Percentiles rank a stretch among this genome's conserved stretches.
Evolutionary conservation across 805 yeast genomes (phyloP).

Genomic region (Scheffersomyces stipitis): DNA sequence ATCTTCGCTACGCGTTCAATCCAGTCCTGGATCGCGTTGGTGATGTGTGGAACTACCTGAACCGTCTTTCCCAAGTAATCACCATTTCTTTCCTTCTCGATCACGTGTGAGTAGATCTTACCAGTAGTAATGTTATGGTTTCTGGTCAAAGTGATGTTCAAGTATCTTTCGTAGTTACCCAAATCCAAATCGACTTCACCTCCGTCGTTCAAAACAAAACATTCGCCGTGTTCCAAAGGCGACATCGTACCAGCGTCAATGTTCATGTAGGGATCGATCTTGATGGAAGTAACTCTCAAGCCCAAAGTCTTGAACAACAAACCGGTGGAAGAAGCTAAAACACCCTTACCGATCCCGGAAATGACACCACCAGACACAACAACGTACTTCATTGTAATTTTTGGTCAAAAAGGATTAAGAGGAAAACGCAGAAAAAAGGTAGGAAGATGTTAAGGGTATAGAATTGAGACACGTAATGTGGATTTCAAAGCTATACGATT

Average conservation of each 20-base stretch:
- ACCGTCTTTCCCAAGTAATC: constrained; percentile 99
- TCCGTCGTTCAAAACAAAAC: constrained; percentile 96
- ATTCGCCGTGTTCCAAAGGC: constrained; percentile 98
- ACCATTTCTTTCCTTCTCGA: constrained; percentile 92
- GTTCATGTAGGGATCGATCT: constrained; percentile 98
- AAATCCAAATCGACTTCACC: constrained; percentile 98
- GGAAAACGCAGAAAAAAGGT: too few relatives aligned
- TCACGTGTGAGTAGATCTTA: constrained; percentile 90
- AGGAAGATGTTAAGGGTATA: too few relatives aligned
- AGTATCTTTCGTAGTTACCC: constrained; percentile 97
- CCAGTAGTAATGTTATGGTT: constrained; percentile 99
- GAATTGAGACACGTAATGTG: too few relatives aligned
- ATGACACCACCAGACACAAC: constrained; percentile 99
- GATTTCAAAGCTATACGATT: too few relatives aligned
- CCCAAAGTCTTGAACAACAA: constrained; percentile 91
- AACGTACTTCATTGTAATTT: constrained; percentile 86
- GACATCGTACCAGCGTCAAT: constrained; percentile 99
- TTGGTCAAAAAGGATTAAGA: too few relatives aligned
- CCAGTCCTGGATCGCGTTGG: constrained; percentile 98
- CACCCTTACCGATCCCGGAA: constrained; percentile 99
- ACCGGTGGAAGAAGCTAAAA: constrained; percentile 95
- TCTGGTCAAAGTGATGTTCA: constrained; percentile 86
- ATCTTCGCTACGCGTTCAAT: constrained; percentile 86
- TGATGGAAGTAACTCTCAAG: constrained; percentile 91
- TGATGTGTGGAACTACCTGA: constrained; percentile 97